Evolutionary conservation across 108 stramenopile species (phyloP).

Genomic region (Cylindrotheca fusiformis): DNA sequence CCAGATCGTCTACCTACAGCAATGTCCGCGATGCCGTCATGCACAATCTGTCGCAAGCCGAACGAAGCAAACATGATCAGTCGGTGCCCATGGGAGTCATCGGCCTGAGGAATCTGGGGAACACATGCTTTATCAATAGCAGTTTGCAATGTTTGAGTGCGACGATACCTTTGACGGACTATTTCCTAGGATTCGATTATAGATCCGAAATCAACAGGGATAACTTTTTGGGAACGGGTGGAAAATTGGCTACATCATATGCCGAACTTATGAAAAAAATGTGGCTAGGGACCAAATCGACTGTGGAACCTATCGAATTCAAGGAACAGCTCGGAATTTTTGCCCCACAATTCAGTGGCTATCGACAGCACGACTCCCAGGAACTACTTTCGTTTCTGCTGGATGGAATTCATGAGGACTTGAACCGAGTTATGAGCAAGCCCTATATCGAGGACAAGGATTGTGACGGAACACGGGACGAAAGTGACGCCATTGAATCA

Average conservation of each 20-base stretch:
- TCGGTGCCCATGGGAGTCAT: conserved; percentile 66
- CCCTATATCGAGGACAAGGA: conserved; percentile 87
- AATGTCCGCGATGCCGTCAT: conserved; percentile 47
- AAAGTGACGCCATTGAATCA: conserved; percentile 75
- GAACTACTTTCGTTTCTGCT: conserved; percentile 86
- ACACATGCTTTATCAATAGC: conserved; percentile 96
- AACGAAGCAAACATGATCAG: conserved; percentile 28
- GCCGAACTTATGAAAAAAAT: conserved; percentile 78
- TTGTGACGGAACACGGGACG: conserved; percentile 78
- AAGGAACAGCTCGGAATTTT: conserved; percentile 68
- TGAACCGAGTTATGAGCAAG: conserved; percentile 86
- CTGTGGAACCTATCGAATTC: conserved; percentile 45
- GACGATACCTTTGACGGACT: conserved; percentile 88
- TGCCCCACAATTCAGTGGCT: conserved; percentile 87
- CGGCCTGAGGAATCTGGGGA: conserved; percentile 93
- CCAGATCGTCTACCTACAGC: conserved; percentile 42
- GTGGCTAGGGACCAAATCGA: conserved; percentile 68
- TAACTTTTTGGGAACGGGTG: conserved; percentile 82
- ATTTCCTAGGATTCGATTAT: conserved; percentile 85
- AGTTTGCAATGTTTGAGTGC: conserved; percentile 87
- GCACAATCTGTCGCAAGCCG: conserved; percentile 32
- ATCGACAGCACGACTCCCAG: conserved; percentile 93
- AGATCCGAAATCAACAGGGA: conserved; percentile 82
- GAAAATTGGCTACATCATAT: conserved; percentile 80
- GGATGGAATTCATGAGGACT: conserved; percentile 93